Evolutionary conservation across 2,329 filamentous ascomycete genomes (phyloP).

Genomic region (Penicillium sp.): DNA sequence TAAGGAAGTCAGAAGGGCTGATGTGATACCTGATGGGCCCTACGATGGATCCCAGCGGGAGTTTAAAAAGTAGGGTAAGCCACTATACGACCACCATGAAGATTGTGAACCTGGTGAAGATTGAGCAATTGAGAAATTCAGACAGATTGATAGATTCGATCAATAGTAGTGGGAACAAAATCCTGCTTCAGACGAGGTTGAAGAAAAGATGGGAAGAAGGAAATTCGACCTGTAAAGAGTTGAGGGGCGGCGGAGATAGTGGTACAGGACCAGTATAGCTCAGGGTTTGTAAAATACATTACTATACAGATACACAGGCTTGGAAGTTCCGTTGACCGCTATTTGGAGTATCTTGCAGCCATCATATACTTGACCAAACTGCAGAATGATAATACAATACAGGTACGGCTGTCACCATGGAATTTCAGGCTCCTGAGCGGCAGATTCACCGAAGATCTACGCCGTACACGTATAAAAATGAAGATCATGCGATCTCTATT

Average conservation of each 20-base stretch:
- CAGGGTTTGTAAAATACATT: slow-evolving; percentile 6
- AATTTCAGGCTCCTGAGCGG: slow-evolving; percentile 4
- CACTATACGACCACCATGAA: slow-evolving; percentile 8
- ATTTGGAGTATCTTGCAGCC: background rate
- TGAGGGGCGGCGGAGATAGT: slow-evolving; percentile 20
- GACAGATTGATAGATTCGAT: slow-evolving; percentile 14
- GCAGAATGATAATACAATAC: background rate
- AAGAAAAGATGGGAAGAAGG: slow-evolving; percentile 9
- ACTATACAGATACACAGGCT: background rate
- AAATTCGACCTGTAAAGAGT: slow-evolving; percentile 23
- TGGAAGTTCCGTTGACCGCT: background rate
- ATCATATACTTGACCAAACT: background rate
- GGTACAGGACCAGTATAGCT: slow-evolving; percentile 6
- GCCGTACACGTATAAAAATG: slow-evolving; percentile 1
- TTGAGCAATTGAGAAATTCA: slow-evolving; percentile 1
- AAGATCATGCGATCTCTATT: slow-evolving; percentile 10
- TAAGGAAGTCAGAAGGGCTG: slow-evolving; percentile 10
- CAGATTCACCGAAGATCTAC: slow-evolving; percentile 8
- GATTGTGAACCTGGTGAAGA: background rate
- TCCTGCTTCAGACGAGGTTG: background rate
- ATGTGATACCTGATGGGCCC: slow-evolving; percentile 22
- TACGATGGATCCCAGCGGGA: slow-evolving; percentile 24
- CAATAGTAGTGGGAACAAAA: slow-evolving; percentile 1
- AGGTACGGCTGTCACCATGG: slow-evolving; percentile 1
- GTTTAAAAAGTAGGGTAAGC: slow-evolving; percentile 18